These are phyloP conservation scores for Fusarium succisae DNA, from an alignment of 2,329 filamentous ascomycete species.

Conservation along the genomic window DNA sequence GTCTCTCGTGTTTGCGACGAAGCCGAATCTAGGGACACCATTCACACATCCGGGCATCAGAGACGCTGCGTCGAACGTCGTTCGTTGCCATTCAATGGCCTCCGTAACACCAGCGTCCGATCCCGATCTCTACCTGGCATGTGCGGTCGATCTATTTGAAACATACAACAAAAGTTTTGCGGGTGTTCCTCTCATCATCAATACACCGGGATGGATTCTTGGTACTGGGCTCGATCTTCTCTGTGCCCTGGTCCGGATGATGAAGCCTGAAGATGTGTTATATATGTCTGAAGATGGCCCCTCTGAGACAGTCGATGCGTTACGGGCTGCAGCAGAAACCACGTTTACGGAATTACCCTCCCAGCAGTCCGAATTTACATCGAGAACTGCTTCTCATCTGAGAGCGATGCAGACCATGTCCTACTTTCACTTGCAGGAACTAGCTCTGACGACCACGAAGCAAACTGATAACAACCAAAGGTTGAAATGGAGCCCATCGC, in stretches of 20 bases:
- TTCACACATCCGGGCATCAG: slow-evolving; percentile 67
- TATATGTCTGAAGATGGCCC: slow-evolving; percentile 75
- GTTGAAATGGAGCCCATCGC: slow-evolving; percentile 60
- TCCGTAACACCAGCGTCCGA: slow-evolving; percentile 72
- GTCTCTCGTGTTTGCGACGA: slow-evolving; percentile 69
- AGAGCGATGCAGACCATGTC: slow-evolving; percentile 81
- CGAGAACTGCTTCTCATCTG: slow-evolving; percentile 71
- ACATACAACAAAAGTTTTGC: slow-evolving; percentile 61
- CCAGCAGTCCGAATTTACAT: slow-evolving; percentile 62
- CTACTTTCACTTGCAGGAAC: slow-evolving; percentile 70
- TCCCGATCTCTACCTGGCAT: slow-evolving; percentile 72
- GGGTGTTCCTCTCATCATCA: slow-evolving; percentile 70
- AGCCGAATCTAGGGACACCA: slow-evolving; percentile 71
- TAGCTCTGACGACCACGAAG: slow-evolving; percentile 31
- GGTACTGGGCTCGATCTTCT: slow-evolving; percentile 75
- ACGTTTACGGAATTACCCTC: slow-evolving; percentile 66
- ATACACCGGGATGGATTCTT: slow-evolving; percentile 79
- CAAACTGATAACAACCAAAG: not conserved
- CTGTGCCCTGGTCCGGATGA: slow-evolving; percentile 61
- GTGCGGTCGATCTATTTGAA: slow-evolving; percentile 69
- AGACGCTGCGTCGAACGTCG: slow-evolving; percentile 48
- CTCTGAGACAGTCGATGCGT: slow-evolving; percentile 62
- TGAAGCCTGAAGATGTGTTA: slow-evolving; percentile 69
- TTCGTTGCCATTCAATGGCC: slow-evolving; percentile 74
- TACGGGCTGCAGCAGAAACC: slow-evolving; percentile 57